Conservation (phyloP, 306 rosid species). For the Crataegus laevigata region DNA sequence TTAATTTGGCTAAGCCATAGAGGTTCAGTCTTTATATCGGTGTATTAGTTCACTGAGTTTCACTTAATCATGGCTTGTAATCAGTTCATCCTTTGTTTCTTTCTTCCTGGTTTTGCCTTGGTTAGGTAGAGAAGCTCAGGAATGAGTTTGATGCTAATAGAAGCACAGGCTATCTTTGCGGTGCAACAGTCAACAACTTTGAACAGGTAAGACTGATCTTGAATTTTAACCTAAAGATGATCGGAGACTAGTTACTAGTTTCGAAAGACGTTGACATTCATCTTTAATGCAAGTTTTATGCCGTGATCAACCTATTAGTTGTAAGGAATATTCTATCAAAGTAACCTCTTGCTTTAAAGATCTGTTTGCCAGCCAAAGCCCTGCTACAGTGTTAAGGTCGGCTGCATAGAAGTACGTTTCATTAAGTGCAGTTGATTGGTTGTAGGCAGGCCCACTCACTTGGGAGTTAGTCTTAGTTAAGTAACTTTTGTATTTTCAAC, state of each 20-base stretch:
- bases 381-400: not conserved
- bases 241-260: not conserved
- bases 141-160: slow-evolving; percentile 71
- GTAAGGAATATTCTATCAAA: not conserved
- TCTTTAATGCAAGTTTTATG: not conserved
- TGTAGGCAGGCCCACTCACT: not conserved
- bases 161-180: slow-evolving; percentile 86
- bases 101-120: not conserved
- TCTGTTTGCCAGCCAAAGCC: not conserved
- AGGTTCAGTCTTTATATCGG: slow-evolving; percentile 3
- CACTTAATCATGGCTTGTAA: slow-evolving; percentile 1
- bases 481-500: not conserved
- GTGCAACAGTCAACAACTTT: slow-evolving; percentile 65
- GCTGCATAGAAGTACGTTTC: not conserved
- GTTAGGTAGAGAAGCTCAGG: slow-evolving; percentile 53
- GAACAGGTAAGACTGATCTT: slow-evolving; percentile 49
- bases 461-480: not conserved
- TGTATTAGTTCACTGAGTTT: slow-evolving; percentile 4
- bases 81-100: not conserved
- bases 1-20: slow-evolving; percentile 1
- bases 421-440: not conserved
- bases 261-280: not conserved
- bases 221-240: not conserved
- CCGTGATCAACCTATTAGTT: not conserved
- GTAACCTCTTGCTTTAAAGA: not conserved